Conservation (phyloP, 192 early-diverging fungal species). For the Mortierella claussenii region DNA sequence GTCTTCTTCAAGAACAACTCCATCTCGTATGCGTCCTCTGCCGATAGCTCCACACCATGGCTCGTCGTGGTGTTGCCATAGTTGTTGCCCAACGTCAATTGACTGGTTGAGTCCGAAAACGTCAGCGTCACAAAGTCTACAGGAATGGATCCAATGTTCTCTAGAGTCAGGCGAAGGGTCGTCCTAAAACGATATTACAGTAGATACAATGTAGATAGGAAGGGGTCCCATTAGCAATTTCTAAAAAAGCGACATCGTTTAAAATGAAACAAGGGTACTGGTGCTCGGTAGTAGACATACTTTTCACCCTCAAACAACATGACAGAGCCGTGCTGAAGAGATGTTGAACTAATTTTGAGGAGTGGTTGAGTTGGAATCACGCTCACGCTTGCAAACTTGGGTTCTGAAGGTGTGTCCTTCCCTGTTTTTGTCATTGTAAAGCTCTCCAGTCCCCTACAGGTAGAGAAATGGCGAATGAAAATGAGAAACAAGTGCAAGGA, state of each 20-base stretch:
- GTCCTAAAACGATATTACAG: constrained; percentile 55
- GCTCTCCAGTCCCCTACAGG: constrained; percentile 36
- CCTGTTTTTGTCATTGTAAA: constrained; percentile 13
- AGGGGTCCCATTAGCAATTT: neutral
- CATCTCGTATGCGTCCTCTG: constrained; percentile 81
- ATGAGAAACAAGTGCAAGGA: no score
- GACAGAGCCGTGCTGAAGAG: constrained; percentile 69
- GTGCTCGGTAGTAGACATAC: constrained; percentile 47
- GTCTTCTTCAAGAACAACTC: constrained; percentile 71
- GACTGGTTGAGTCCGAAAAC: constrained; percentile 64
- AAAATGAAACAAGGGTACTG: neutral
- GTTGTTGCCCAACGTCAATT: constrained; percentile 14
- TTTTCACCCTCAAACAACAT: constrained; percentile 89
- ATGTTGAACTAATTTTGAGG: constrained; percentile 72
- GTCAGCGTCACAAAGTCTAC: constrained; percentile 76
- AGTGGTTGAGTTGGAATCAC: constrained; percentile 77
- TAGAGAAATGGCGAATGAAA: neutral
- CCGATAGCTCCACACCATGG: constrained; percentile 59
- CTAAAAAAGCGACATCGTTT: neutral
- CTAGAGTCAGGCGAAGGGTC: constrained; percentile 67
- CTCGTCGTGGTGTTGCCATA: constrained; percentile 9
- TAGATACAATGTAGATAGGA: neutral
- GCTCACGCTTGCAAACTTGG: constrained; percentile 55
- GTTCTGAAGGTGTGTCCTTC: neutral
- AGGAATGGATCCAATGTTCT: constrained; percentile 79